Percentiles rank a stretch among this genome's conserved stretches.
These are phyloP conservation scores for Citrus inodora DNA, from an alignment of 345 rosid genomes.

Conservation along the genomic window DNA sequence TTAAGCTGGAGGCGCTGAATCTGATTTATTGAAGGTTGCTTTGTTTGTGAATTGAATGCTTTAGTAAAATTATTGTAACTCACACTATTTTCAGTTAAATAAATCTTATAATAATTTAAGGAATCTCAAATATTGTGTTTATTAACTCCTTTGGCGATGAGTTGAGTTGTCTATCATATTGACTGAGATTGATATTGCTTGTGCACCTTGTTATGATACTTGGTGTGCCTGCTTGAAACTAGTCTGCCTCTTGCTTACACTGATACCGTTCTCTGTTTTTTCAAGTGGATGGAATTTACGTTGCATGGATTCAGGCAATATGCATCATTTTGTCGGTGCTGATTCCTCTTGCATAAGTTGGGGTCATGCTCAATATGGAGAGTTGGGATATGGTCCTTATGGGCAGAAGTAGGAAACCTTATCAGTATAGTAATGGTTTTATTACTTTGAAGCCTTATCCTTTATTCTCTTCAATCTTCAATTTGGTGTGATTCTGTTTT, in stretches of 20 bases:
- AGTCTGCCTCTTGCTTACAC: background rate
- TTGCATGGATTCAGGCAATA: slow-evolving; percentile 95
- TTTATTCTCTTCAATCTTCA: background rate
- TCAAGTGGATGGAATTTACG: slow-evolving; percentile 94
- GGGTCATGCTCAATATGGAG: slow-evolving; percentile 95
- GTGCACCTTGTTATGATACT: background rate
- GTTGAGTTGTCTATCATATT: background rate
- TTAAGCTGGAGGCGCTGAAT: background rate
- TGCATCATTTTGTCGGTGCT: slow-evolving; percentile 98
- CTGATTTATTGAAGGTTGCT: background rate
- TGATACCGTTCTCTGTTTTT: background rate
- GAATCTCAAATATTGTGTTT: background rate
- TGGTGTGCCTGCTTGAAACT: background rate
- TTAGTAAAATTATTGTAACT: background rate
- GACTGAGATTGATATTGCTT: background rate
- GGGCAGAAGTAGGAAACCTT: slow-evolving; percentile 73
- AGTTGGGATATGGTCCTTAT: slow-evolving; percentile 90
- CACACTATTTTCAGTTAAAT: background rate
- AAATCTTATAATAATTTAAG: background rate
- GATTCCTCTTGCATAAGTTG: slow-evolving; percentile 96
- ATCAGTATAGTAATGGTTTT: background rate
- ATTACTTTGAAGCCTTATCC: background rate
- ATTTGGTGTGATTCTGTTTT: slow-evolving; percentile 13
- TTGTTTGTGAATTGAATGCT: background rate
- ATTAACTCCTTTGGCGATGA: background rate